Conservation (phyloP, 73 alveolate genomes). For the Effrenium voratum region DNA sequence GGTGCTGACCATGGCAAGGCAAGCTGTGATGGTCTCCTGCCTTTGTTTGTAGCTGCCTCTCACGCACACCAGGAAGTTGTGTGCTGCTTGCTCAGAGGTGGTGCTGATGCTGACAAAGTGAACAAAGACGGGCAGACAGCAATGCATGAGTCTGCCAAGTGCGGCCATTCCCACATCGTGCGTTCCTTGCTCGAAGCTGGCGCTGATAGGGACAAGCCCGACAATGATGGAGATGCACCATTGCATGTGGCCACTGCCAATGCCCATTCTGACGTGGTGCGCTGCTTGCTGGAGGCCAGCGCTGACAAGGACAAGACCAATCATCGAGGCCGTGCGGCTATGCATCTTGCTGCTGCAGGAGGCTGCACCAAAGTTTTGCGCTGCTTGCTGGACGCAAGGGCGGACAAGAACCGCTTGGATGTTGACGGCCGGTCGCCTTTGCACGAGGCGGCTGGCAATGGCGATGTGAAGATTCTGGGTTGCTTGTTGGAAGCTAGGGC, state of each 20-base stretch:
- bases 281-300: background rate
- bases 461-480: too few species aligned
- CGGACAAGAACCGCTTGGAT: too few species aligned
- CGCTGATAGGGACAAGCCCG: background rate
- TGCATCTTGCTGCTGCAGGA: background rate
- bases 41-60: background rate
- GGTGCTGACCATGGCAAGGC: background rate
- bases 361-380: background rate
- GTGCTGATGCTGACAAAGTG: background rate
- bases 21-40: background rate
- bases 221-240: background rate
- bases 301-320: background rate
- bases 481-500: too few species aligned
- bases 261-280: background rate
- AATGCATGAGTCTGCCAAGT: background rate
- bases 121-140: too few species aligned
- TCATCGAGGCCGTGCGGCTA: background rate
- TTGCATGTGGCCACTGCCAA: background rate
- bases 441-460: too few species aligned
- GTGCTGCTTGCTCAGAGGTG: background rate
- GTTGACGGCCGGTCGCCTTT: too few species aligned
- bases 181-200: background rate
- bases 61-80: background rate
- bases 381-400: background rate
- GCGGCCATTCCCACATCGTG: background rate